Percentiles rank a stretch among this genome's conserved stretches.
phyloP scores from a whole-genome alignment of 75 land plant species.

The Adiantum capillusveneris region DNA sequence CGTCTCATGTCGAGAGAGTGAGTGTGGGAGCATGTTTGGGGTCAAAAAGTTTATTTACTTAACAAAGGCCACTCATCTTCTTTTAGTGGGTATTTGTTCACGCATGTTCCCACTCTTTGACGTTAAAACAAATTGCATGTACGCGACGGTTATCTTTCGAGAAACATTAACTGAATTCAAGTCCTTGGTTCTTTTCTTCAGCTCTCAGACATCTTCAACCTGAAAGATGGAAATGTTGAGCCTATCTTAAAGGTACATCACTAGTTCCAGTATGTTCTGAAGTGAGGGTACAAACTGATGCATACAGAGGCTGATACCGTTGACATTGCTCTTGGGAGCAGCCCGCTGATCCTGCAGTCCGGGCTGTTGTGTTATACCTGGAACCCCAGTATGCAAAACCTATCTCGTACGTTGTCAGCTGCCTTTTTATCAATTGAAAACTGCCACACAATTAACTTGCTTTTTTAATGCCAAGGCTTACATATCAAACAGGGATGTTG shows the following conservation, averaged over 20 bases:
- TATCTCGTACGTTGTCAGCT: slow-evolving; percentile 58
- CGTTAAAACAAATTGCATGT: too few relatives aligned
- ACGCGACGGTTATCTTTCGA: too few relatives aligned
- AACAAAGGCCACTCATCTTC: too few relatives aligned
- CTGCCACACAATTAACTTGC: too few relatives aligned
- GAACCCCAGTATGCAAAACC: slow-evolving; percentile 41
- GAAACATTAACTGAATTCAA: too few relatives aligned
- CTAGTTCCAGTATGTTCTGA: background rate
- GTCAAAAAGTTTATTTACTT: too few relatives aligned
- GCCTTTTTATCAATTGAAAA: too few relatives aligned
- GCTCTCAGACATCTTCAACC: background rate
- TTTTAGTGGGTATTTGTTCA: too few relatives aligned
- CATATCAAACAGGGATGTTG: background rate
- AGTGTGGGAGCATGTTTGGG: too few relatives aligned
- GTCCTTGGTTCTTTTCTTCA: background rate
- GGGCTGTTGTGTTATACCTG: slow-evolving; percentile 75
- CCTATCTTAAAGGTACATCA: background rate
- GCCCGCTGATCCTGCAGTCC: slow-evolving; percentile 89
- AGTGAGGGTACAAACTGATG: background rate
- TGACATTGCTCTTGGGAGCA: slow-evolving; percentile 11
- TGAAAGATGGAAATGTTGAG: slow-evolving; percentile 1
- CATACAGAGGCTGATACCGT: background rate
- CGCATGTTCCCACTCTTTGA: too few relatives aligned
- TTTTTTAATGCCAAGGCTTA: background rate
- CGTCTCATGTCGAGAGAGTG: too few relatives aligned